Conservation (phyloP, 2,329 filamentous ascomycete genomes). For the Exophiala sp. region DNA sequence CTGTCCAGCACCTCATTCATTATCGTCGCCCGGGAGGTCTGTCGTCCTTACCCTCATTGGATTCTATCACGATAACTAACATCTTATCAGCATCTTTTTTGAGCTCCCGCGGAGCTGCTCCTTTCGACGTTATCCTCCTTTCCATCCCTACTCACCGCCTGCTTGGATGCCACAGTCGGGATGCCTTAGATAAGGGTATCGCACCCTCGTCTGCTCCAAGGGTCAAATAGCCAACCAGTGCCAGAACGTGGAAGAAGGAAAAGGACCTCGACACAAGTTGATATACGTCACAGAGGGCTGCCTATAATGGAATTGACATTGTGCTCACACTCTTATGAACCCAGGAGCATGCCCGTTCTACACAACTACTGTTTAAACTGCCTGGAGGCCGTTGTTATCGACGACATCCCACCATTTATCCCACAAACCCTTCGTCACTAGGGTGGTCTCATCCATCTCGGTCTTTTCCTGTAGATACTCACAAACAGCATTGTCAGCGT, state of each 20-base stretch:
- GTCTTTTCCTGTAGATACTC: slow-evolving; percentile 22
- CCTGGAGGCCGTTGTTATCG: slow-evolving; percentile 16
- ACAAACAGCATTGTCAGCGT: slow-evolving; percentile 24
- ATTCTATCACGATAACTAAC: not conserved
- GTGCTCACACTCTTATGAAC: not conserved
- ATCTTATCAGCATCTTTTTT: not conserved
- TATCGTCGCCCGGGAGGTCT: not conserved
- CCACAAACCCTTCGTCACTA: slow-evolving; percentile 22
- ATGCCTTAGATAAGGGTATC: no score
- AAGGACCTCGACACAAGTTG: not conserved
- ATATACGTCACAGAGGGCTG: not conserved
- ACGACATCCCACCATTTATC: slow-evolving; percentile 23
- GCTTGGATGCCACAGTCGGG: not conserved
- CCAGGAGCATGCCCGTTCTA: not conserved
- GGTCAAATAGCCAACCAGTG: no score
- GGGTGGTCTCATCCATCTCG: slow-evolving; percentile 15
- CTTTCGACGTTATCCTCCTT: not conserved
- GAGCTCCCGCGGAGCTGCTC: not conserved
- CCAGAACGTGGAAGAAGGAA: no score
- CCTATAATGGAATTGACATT: not conserved
- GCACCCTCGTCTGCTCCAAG: no score
- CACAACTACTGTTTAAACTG: not conserved
- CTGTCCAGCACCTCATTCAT: not conserved
- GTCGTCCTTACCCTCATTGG: not conserved
- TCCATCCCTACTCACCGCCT: not conserved